Evolutionary conservation across 2,329 filamentous ascomycete genomes (phyloP), one percentile per base, ranked within the genome.

Genomic region (Hypoxylon sp.): DNA sequence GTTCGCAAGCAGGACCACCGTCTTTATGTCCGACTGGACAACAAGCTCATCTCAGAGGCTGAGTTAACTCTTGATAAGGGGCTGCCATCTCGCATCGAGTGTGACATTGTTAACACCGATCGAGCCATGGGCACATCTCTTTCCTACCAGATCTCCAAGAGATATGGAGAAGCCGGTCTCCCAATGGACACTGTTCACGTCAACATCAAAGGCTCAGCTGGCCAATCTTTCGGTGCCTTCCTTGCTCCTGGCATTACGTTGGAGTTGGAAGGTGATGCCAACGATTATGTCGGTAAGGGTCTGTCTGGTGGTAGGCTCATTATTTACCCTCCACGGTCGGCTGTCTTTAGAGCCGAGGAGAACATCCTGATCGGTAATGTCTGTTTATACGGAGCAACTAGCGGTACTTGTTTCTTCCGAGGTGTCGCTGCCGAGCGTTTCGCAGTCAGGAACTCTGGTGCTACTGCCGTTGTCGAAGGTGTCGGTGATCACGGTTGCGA

Each of bases 1-100:
- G 94, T 98, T 64, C 92, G 95, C 81, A 98, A 97, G 86, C 95
- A 98, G 82, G 95, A 98, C 75, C 95, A 98, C 82, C 90, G 92
- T 77, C 90, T 98, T 19, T 94, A 98, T 79, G 90, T 94, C 69
- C 93, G 95, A 75, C 86, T 98, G 10, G 95, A 98, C 80, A 98
- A 98, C 84, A 98, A 98, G 85, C 88, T 98, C 61, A 97, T 98
- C 75, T 93, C 94, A 0, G 95, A 98, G 82, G 94, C 94, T 7
- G 95, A 98, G 81, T 85, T 97, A 74, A 97, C 95, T 41, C 87
- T 98, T 11, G 94, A 98, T 82, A 98, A 97, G 85, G 94, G 95
- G 32, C 84, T 98, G 14, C 95, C 95, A 13, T 96, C 93, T 67
- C 89, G 95, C 63, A 96, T 98, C 70, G 95, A 98, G 83, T 97